Evolutionary conservation across 1,284 basidiomycete species (phyloP).

Genomic region (Rhodotorula glutinis): DNA sequence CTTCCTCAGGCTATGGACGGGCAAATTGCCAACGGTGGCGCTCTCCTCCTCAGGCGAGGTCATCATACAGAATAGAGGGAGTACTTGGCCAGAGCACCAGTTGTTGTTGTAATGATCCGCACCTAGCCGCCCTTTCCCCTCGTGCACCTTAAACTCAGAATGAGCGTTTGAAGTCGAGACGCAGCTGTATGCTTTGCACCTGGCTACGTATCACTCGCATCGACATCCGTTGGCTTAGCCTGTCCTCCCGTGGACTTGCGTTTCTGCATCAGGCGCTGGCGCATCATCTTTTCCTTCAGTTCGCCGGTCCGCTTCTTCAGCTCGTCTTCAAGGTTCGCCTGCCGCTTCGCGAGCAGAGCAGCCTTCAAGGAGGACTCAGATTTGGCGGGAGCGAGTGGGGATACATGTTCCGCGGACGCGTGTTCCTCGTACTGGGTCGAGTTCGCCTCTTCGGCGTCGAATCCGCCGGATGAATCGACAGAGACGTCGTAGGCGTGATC

Average conservation of each 20-base stretch:
- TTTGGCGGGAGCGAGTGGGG: background rate
- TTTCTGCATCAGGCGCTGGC: slow-evolving; percentile 13
- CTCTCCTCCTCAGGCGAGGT: background rate
- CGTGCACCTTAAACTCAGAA: background rate
- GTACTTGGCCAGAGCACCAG: too few species aligned
- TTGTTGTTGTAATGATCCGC: background rate
- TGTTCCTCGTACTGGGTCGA: background rate
- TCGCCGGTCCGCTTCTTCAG: slow-evolving; percentile 17
- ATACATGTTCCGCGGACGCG: background rate
- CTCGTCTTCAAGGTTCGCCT: slow-evolving; percentile 11
- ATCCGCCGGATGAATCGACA: background rate
- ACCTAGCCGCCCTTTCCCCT: background rate
- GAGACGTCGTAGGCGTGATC: background rate
- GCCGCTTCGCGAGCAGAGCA: slow-evolving; percentile 20
- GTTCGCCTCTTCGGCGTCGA: background rate
- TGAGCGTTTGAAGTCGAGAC: too few species aligned
- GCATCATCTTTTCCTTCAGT: slow-evolving; percentile 26
- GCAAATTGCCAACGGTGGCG: slow-evolving; percentile 3
- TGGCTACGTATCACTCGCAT: too few species aligned
- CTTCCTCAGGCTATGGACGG: background rate
- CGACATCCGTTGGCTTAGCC: too few species aligned
- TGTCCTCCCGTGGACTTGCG: background rate
- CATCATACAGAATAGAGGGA: too few species aligned
- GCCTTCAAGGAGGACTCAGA: slow-evolving; percentile 13
- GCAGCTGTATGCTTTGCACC: too few species aligned